phyloP scores from a whole-genome alignment of 2,329 filamentous ascomycete species.

The Epichloe gansuensis region DNA sequence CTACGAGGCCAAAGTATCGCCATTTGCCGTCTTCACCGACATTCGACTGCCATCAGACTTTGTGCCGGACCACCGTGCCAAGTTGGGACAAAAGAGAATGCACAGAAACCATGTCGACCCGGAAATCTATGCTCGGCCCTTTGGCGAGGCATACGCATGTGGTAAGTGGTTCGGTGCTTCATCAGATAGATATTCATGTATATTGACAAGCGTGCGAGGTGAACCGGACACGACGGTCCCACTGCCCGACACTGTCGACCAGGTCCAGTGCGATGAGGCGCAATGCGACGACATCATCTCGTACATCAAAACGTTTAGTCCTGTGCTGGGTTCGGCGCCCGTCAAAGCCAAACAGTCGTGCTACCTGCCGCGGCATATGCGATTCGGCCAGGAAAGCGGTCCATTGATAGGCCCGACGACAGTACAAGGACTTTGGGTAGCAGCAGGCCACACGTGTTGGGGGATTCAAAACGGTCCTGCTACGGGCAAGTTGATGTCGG shows the following conservation, averaged over 20 bases:
- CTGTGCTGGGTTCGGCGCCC: slow-evolving; percentile 54
- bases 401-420: slow-evolving; percentile 69
- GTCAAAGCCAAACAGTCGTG: slow-evolving; percentile 75
- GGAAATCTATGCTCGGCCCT: slow-evolving; percentile 86
- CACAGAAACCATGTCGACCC: slow-evolving; percentile 59
- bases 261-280: slow-evolving; percentile 60
- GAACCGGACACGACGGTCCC: slow-evolving; percentile 68
- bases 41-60: slow-evolving; percentile 61
- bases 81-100: slow-evolving; percentile 35
- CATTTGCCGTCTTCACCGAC: slow-evolving; percentile 75
- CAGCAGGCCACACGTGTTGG: slow-evolving; percentile 92
- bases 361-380: slow-evolving; percentile 70
- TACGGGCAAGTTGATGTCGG: slow-evolving; percentile 70
- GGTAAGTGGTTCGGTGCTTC: slow-evolving; percentile 33
- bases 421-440: slow-evolving; percentile 63
- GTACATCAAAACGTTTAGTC: slow-evolving; percentile 55
- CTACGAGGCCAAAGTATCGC: slow-evolving; percentile 50
- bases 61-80: slow-evolving; percentile 35
- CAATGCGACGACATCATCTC: slow-evolving; percentile 78
- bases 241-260: slow-evolving; percentile 61
- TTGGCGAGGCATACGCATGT: slow-evolving; percentile 85
- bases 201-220: slow-evolving; percentile 21
- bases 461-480: slow-evolving; percentile 92
- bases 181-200: no score
- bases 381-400: slow-evolving; percentile 44